These are phyloP conservation scores for Stromatinia cepivora DNA, from an alignment of 2,329 filamentous ascomycete genomes.

Conservation along the genomic window DNA sequence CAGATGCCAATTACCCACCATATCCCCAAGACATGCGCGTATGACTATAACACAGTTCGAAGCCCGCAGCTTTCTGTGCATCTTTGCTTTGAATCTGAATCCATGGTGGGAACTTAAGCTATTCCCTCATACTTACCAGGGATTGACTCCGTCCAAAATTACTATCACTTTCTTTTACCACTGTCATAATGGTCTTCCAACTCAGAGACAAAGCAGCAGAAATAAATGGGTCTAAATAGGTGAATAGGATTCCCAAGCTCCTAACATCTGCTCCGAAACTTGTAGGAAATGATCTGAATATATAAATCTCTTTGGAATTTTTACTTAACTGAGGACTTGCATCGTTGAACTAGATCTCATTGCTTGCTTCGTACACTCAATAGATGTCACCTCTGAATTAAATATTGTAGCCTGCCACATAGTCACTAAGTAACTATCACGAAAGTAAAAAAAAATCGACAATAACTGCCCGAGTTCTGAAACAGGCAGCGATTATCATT, in stretches of 20 bases:
- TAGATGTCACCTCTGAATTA: not conserved
- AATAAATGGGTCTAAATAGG: not conserved
- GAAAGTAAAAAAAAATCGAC: not conserved
- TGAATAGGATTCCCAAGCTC: no score
- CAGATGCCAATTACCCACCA: no score
- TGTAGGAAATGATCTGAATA: no score
- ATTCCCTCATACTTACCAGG: not conserved
- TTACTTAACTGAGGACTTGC: no score
- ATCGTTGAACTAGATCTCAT: not conserved
- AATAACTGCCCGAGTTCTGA: not conserved
- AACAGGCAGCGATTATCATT: not conserved
- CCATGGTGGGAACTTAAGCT: rapidly evolving
- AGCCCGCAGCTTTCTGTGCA: not conserved
- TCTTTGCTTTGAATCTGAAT: not conserved
- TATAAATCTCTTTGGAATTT: no score
- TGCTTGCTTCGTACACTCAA: no score
- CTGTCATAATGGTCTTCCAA: not conserved
- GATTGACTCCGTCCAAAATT: not conserved
- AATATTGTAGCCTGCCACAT: no score
- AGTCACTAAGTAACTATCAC: not conserved
- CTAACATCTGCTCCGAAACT: no score
- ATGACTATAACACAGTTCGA: no score
- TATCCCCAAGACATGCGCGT: not conserved
- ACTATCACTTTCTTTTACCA: not conserved
- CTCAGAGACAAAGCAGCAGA: no score